A percentile compares a stretch with the other conserved stretches of the same genome.
These are phyloP conservation scores for Russula sp. DNA, from an alignment of 768 basidiomycete species.

Conservation along the genomic window DNA sequence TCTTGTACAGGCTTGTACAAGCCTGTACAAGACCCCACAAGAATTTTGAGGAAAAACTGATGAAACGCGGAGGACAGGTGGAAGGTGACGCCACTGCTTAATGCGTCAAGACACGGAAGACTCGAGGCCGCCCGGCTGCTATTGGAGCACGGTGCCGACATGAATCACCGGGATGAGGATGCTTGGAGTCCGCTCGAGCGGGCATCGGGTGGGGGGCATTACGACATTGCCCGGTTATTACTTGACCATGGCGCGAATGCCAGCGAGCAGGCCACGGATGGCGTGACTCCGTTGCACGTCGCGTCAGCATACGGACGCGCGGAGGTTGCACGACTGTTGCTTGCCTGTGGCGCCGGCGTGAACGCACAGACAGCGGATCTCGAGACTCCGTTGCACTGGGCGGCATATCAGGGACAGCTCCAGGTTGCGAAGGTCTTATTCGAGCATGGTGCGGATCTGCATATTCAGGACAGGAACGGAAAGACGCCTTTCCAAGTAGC, in stretches of 20 bases:
- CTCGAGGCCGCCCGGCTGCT: neutral
- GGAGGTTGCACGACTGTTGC: too few relatives aligned
- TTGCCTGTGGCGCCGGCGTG: neutral
- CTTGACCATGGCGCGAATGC: neutral
- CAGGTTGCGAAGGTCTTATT: neutral
- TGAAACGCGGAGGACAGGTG: too few relatives aligned
- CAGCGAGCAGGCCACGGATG: too few relatives aligned
- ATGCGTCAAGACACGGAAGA: neutral
- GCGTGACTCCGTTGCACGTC: too few relatives aligned
- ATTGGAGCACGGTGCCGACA: neutral
- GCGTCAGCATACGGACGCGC: too few relatives aligned
- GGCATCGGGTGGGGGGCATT: neutral
- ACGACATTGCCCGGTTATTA: neutral
- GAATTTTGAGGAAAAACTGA: too few relatives aligned
- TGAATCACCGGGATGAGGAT: neutral
- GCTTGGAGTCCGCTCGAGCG: neutral
- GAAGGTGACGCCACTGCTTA: neutral
- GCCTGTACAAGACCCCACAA: too few relatives aligned
- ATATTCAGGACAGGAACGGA: too few relatives aligned
- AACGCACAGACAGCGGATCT: neutral
- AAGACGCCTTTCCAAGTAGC: too few relatives aligned
- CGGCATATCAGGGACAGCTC: neutral
- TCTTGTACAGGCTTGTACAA: too few relatives aligned
- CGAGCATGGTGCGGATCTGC: neutral
- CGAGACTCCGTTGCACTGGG: neutral